Evolutionary conservation across 176 grass and related monocot genomes (phyloP).

Genomic region (Melocanna baccifera): DNA sequence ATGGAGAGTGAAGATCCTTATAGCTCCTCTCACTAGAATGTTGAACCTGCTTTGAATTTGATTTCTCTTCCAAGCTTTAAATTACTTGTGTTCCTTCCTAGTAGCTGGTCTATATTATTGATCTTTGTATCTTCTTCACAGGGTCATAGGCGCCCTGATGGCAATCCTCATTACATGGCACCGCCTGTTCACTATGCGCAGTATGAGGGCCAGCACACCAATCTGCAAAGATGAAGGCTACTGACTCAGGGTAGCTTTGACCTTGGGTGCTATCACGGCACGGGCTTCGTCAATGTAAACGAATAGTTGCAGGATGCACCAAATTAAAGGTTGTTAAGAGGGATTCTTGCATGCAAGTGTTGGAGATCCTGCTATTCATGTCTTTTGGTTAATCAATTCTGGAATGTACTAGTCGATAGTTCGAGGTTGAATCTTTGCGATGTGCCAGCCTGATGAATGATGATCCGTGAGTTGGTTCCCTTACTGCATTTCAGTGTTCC

Average conservation of each 20-base stretch:
- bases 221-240: conserved; percentile 58
- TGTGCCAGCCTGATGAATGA: conserved; percentile 9
- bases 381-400: neutral
- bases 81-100: neutral
- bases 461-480: neutral
- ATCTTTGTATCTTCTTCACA: conserved; percentile 20
- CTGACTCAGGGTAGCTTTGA: conserved; percentile 18
- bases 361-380: neutral
- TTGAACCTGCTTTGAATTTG: neutral
- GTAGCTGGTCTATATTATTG: neutral
- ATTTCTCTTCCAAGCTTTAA: neutral
- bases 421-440: neutral
- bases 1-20: neutral
- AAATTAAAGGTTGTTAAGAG: neutral
- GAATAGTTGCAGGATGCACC: conserved; percentile 7
- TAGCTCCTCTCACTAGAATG: neutral
- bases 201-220: conserved; percentile 46
- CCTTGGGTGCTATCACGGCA: neutral
- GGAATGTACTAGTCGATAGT: neutral
- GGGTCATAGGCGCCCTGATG: conserved; percentile 34
- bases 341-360: conserved; percentile 2
- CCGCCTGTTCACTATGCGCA: conserved; percentile 35
- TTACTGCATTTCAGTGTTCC: neutral
- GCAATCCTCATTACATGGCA: conserved; percentile 40
- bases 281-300: conserved; percentile 13